These are phyloP conservation scores for Botryotinia globosa DNA, from an alignment of 2,329 filamentous ascomycete genomes.

Conservation along the genomic window DNA sequence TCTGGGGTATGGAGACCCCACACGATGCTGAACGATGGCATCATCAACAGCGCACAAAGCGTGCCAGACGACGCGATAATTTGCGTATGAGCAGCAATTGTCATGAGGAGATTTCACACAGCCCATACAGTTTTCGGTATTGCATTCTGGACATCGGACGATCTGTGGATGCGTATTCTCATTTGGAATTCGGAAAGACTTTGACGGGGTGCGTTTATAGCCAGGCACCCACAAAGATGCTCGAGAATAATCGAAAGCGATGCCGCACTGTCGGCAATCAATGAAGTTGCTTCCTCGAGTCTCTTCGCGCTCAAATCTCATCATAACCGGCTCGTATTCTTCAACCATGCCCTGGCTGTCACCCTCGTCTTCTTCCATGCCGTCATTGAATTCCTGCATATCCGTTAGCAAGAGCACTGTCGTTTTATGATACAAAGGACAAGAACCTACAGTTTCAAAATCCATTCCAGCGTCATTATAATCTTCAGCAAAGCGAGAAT, in stretches of 20 bases:
- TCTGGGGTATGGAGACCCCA: neutral
- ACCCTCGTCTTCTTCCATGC: neutral
- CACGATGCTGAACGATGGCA: neutral
- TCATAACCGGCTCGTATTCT: neutral
- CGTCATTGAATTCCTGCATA: neutral
- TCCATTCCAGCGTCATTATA: neutral
- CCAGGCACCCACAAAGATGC: neutral
- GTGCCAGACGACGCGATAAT: neutral
- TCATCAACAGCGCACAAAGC: neutral
- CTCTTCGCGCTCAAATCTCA: neutral
- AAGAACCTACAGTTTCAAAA: neutral
- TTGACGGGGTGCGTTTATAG: neutral
- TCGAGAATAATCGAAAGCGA: neutral
- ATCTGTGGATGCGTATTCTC: conserved; percentile 3
- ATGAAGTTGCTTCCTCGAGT: conserved; percentile 4
- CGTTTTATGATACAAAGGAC: neutral
- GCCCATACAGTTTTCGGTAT: neutral
- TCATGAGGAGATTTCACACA: neutral
- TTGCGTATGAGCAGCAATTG: neutral
- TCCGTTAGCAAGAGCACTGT: neutral
- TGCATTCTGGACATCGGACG: neutral
- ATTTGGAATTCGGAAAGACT: neutral
- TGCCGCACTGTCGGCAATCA: neutral
- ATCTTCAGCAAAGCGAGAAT: neutral
- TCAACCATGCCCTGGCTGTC: neutral